Conservation (phyloP, 306 rosid species). For the Pueraria montana region DNA sequence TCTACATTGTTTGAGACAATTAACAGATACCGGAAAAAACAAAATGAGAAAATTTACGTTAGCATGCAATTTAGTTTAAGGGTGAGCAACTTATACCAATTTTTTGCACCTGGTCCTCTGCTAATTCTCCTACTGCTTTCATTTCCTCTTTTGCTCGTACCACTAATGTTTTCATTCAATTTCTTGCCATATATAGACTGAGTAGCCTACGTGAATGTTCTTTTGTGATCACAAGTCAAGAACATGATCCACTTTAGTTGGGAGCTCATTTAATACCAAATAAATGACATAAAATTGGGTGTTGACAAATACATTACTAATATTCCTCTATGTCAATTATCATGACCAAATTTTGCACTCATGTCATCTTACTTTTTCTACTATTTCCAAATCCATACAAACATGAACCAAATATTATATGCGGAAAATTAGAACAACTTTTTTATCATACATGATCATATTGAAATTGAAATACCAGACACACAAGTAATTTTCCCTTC, state of each 20-base stretch:
- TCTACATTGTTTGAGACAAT: neutral
- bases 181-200: neutral
- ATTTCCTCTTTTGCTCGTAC: neutral
- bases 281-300: neutral
- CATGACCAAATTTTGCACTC: neutral
- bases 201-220: neutral
- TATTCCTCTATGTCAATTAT: neutral
- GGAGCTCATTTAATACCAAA: constrained; percentile 2
- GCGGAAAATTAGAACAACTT: neutral
- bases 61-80: neutral
- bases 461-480: no score
- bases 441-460: neutral
- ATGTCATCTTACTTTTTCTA: neutral
- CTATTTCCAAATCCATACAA: neutral
- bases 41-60: neutral
- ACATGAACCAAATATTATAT: neutral
- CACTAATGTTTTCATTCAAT: neutral
- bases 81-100: neutral
- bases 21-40: neutral
- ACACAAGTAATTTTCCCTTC: no score
- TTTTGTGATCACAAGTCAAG: neutral
- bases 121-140: neutral
- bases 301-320: neutral
- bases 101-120: neutral
- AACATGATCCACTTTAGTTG: constrained; percentile 8